Percentiles rank a stretch among this genome's conserved stretches.
These are phyloP conservation scores for Discostella stelligeroides DNA, from an alignment of 108 stramenopile genomes.

Conservation along the genomic window DNA sequence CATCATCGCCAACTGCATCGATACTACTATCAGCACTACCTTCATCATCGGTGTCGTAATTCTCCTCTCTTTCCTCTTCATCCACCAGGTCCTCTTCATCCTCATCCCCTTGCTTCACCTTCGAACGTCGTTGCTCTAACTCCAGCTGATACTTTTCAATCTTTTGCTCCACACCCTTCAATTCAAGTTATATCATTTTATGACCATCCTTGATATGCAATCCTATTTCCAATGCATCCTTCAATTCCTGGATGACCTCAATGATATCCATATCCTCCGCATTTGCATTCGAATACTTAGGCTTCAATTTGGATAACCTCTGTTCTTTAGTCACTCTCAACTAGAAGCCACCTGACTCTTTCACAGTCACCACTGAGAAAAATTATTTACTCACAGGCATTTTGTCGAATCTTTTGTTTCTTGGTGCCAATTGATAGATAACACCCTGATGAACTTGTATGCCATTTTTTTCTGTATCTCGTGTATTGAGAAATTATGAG, in stretches of 20 bases:
- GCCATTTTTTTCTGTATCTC: too few species aligned
- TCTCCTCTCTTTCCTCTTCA: slow-evolving; percentile 18
- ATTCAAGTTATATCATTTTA: slow-evolving; percentile 64
- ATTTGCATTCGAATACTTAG: slow-evolving; percentile 59
- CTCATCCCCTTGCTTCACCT: slow-evolving; percentile 13
- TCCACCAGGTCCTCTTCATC: slow-evolving; percentile 17
- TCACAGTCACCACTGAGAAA: too few species aligned
- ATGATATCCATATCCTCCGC: slow-evolving; percentile 51
- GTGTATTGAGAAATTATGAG: too few species aligned
- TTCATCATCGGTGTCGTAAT: slow-evolving; percentile 22
- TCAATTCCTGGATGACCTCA: slow-evolving; percentile 31
- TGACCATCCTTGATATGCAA: slow-evolving; percentile 30
- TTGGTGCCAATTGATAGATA: too few species aligned
- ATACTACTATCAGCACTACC: slow-evolving; percentile 17
- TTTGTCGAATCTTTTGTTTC: too few species aligned
- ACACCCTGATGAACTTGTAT: too few species aligned
- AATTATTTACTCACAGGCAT: too few species aligned
- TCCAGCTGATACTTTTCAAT: slow-evolving; percentile 42
- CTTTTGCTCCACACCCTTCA: slow-evolving; percentile 63
- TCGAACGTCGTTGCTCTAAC: slow-evolving; percentile 40
- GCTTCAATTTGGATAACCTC: too few species aligned
- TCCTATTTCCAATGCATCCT: slow-evolving; percentile 39
- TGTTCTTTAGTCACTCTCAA: too few species aligned
- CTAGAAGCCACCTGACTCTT: too few species aligned
- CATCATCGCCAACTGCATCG: slow-evolving; percentile 24